These are phyloP conservation scores for Mitragyna speciosa DNA, from an alignment of 257 asterid genomes.

Conservation along the genomic window DNA sequence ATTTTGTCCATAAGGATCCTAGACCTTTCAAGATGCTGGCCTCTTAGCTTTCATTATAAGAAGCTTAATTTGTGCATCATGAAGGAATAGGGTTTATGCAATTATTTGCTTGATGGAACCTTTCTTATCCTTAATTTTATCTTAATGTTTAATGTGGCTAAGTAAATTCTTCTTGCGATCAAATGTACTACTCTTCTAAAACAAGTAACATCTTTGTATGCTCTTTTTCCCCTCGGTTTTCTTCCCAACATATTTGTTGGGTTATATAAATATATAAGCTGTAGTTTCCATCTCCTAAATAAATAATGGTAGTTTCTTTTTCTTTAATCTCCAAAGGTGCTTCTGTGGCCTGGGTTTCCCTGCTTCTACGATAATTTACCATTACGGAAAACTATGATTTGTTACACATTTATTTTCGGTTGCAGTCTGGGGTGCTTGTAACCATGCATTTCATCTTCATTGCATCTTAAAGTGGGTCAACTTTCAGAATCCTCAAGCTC, in stretches of 20 bases:
- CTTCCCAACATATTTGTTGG: too few relatives aligned
- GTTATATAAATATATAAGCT: too few relatives aligned
- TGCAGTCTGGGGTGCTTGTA: slow-evolving; percentile 88
- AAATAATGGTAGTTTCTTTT: too few relatives aligned
- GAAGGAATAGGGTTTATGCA: background rate
- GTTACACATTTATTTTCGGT: background rate
- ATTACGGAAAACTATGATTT: background rate
- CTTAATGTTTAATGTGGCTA: too few relatives aligned
- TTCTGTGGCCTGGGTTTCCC: background rate
- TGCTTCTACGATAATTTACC: background rate
- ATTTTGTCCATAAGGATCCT: background rate
- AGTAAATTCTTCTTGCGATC: too few relatives aligned
- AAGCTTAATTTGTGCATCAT: background rate
- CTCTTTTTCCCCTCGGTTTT: too few relatives aligned
- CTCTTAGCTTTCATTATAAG: background rate
- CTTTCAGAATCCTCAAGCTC: slow-evolving; percentile 83
- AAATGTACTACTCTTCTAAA: too few relatives aligned
- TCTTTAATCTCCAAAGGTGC: background rate
- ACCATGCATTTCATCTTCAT: slow-evolving; percentile 93
- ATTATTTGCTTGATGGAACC: too few relatives aligned
- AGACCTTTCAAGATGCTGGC: background rate
- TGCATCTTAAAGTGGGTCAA: slow-evolving; percentile 95
- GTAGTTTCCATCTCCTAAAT: too few relatives aligned
- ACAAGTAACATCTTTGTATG: too few relatives aligned
- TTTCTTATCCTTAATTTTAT: too few relatives aligned